phyloP scores from a whole-genome alignment of 371 early-diverging fungal species.

The Mortierella sp. region DNA sequence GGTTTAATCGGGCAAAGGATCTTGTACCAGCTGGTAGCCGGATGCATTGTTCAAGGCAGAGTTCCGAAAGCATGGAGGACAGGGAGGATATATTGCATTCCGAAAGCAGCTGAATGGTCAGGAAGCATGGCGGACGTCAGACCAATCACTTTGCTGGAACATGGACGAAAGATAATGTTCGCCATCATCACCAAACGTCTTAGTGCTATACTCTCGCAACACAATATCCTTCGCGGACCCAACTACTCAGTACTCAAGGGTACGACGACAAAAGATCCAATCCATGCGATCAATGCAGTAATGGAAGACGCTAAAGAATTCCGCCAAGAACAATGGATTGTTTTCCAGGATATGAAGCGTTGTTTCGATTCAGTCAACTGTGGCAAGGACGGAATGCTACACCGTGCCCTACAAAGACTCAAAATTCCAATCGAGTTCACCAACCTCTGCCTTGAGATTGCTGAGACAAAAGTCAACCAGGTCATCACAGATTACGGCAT shows the following conservation, averaged over 20 bases:
- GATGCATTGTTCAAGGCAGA: background rate
- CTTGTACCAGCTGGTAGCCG: slow-evolving; percentile 5
- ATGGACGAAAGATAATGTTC: slow-evolving; percentile 22
- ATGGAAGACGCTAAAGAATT: slow-evolving; percentile 29
- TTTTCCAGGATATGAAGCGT: slow-evolving; percentile 31
- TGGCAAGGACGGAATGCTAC: slow-evolving; percentile 15
- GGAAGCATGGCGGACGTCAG: slow-evolving; percentile 23
- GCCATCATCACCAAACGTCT: slow-evolving; percentile 13
- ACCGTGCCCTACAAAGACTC: background rate
- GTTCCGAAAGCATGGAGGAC: slow-evolving; percentile 21
- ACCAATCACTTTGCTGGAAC: slow-evolving; percentile 27
- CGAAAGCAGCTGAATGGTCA: slow-evolving; percentile 23
- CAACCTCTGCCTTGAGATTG: slow-evolving; percentile 4
- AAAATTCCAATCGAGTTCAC: slow-evolving; percentile 12
- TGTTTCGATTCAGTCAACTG: slow-evolving; percentile 38
- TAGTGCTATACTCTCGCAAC: background rate
- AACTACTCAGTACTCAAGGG: slow-evolving; percentile 36
- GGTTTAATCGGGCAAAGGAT: background rate
- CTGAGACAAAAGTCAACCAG: slow-evolving; percentile 17
- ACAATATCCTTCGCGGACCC: slow-evolving; percentile 19
- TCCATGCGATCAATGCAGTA: slow-evolving; percentile 14
- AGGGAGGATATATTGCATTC: slow-evolving; percentile 23
- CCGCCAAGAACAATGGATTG: slow-evolving; percentile 23
- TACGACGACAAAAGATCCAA: slow-evolving; percentile 25
- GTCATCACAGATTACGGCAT: slow-evolving; percentile 21